Evolutionary conservation across 495 filamentous ascomycete species (phyloP).

Genomic region (Hamigera avellanea): DNA sequence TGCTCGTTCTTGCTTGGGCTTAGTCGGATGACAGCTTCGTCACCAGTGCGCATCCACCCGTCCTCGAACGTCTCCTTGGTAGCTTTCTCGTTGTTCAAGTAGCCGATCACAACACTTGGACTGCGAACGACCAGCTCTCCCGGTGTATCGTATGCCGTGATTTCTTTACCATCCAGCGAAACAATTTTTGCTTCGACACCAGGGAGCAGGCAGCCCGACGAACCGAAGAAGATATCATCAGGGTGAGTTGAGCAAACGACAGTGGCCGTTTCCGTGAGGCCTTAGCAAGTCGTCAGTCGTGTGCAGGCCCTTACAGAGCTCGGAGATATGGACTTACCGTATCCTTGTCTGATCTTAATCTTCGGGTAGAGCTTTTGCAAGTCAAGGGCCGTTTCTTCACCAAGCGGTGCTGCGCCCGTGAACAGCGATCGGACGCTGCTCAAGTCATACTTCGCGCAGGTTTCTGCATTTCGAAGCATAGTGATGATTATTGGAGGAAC

Average conservation of each 20-base stretch:
- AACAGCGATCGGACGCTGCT: slow-evolving; percentile 55
- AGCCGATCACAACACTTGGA: slow-evolving; percentile 70
- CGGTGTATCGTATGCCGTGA: slow-evolving; percentile 62
- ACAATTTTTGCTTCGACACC: slow-evolving; percentile 58
- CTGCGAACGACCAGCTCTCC: slow-evolving; percentile 71
- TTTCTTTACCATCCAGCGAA: slow-evolving; percentile 60
- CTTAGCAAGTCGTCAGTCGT: slow-evolving; percentile 16
- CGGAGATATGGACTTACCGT: slow-evolving; percentile 40
- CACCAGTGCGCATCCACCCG: slow-evolving; percentile 76
- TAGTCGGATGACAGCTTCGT: slow-evolving; percentile 63
- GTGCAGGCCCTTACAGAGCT: slow-evolving; percentile 2
- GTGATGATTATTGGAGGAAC: slow-evolving; percentile 82
- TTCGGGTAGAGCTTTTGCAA: slow-evolving; percentile 53
- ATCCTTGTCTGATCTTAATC: slow-evolving; percentile 65
- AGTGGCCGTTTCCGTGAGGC: slow-evolving; percentile 72
- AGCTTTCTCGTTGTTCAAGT: slow-evolving; percentile 75
- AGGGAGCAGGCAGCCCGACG: slow-evolving; percentile 61
- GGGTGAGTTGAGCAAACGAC: slow-evolving; percentile 56
- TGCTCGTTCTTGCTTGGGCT: slow-evolving; percentile 60
- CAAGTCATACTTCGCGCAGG: slow-evolving; percentile 61
- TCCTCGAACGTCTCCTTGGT: slow-evolving; percentile 70
- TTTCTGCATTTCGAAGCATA: slow-evolving; percentile 54
- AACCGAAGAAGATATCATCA: slow-evolving; percentile 59
- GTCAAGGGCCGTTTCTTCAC: slow-evolving; percentile 62
- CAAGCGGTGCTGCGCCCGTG: slow-evolving; percentile 77